phyloP scores from a whole-genome alignment of 2,329 filamentous ascomycete genomes.

The Microascus cirrosus region DNA sequence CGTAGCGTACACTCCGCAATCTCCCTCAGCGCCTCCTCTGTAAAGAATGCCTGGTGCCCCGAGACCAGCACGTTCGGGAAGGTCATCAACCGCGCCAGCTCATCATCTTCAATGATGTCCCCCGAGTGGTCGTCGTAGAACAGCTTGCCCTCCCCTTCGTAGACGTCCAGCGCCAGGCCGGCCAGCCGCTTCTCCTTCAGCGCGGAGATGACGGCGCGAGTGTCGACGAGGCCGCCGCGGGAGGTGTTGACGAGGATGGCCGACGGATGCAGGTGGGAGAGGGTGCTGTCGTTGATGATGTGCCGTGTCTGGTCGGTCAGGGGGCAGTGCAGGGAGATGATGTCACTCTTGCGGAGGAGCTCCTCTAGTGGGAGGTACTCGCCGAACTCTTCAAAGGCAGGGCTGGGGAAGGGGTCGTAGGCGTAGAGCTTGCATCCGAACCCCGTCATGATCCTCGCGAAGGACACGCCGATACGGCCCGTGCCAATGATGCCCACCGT shows the following conservation, averaged over 20 bases:
- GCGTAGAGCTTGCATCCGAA: slow-evolving; percentile 55
- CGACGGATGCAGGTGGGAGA: slow-evolving; percentile 45
- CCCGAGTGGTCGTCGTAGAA: slow-evolving; percentile 57
- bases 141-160: slow-evolving; percentile 51
- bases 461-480: slow-evolving; percentile 52
- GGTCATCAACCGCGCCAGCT: slow-evolving; percentile 53
- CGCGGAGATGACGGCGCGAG: slow-evolving; percentile 44
- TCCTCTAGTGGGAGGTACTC: slow-evolving; percentile 41
- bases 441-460: slow-evolving; percentile 50
- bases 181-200: slow-evolving; percentile 50
- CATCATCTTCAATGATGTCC: slow-evolving; percentile 55
- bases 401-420: slow-evolving; percentile 42
- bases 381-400: slow-evolving; percentile 37
- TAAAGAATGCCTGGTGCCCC: slow-evolving; percentile 62
- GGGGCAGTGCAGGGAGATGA: slow-evolving; percentile 57
- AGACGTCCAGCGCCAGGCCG: slow-evolving; percentile 56
- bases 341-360: slow-evolving; percentile 44
- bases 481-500: slow-evolving; percentile 57
- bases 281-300: slow-evolving; percentile 43
- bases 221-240: slow-evolving; percentile 53
- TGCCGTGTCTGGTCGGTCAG: slow-evolving; percentile 47
- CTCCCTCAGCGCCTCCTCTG: slow-evolving; percentile 50
- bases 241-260: slow-evolving; percentile 59
- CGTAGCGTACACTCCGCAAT: slow-evolving; percentile 49
- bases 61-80: slow-evolving; percentile 58